phyloP scores from a whole-genome alignment of 2,329 filamentous ascomycete species.

The Aureobasidium zeae region DNA sequence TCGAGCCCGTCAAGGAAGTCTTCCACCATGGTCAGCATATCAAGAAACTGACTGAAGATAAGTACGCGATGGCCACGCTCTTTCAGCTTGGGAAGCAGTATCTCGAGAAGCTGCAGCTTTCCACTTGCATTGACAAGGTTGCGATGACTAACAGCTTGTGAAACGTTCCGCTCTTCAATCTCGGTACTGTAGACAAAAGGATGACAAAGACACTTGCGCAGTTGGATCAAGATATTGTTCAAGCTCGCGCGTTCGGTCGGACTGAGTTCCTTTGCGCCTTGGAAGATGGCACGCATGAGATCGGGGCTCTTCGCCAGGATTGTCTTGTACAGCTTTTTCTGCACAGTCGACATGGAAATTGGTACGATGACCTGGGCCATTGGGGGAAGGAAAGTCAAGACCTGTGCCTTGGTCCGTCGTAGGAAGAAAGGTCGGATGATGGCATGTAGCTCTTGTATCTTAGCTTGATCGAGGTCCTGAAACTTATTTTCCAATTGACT shows the following conservation, averaged over 20 bases:
- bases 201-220: conserved; percentile 90
- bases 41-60: conserved; percentile 91
- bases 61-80: conserved; percentile 82
- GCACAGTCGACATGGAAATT: conserved; percentile 86
- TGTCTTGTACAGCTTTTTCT: conserved; percentile 89
- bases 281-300: conserved; percentile 79
- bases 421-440: conserved; percentile 67
- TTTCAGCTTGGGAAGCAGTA: conserved; percentile 79
- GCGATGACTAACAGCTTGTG: conserved; percentile 54
- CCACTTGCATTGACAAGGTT: conserved; percentile 87
- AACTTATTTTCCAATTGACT: conserved; percentile 66
- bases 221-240: conserved; percentile 91
- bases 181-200: conserved; percentile 87
- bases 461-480: conserved; percentile 69
- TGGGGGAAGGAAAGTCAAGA: conserved; percentile 82
- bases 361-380: conserved; percentile 94
- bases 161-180: conserved; percentile 71
- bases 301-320: conserved; percentile 87
- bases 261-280: conserved; percentile 44
- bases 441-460: conserved; percentile 69
- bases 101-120: conserved; percentile 74
- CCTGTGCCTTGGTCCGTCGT: conserved; percentile 77
- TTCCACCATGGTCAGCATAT: conserved; percentile 78
- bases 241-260: conserved; percentile 66
- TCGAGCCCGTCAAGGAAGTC: conserved; percentile 77